Base-by-base conservation (phyloP, 441 rosid genomes). In the Adansonia rubrostipa region DNA sequence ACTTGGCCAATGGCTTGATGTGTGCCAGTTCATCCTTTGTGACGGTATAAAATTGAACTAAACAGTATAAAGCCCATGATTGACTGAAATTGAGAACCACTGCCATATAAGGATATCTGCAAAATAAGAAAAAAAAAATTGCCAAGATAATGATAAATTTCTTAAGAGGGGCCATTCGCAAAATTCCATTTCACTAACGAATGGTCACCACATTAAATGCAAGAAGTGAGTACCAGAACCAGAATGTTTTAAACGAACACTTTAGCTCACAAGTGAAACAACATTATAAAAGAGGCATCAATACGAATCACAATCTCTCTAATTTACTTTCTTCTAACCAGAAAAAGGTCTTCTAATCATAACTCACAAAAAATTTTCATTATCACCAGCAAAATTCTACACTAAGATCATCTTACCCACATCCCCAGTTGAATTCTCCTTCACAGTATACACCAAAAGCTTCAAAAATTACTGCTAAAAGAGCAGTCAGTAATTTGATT, bases 31-130 rank as follows among this genome's bases (percentile, higher is more conserved):
- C 98, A 61, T 93, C 97, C 82, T 97, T 92, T 47, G 95, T 92
- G 73, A 86, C 97, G 71, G 92, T 78, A 81, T 97, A 97, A 81
- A 97, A 95, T 85, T 92, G 99, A 86, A 97, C 94, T 81, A 97
- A 88, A 82, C 98, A 93, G 87, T 94, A 94, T 79, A 97, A 85
- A 82, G 99, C 99, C 99, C 99, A 97, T 19, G 98, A 92, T 81
- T 97, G 99, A 81, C 99, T 97, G 85, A 97, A 95, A 86, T 97
- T 93, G 77, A 97, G 91, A 83, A 93, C 88, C 82, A 97, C 98
- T 9, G 99, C 99, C 81, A 97, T 87, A 79, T 97, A 97, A 80
- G 93, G 94, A 81, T 97, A 97, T 92, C 99, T 97, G 81, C 84
- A 88, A 85, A 81, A 78, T 58, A 70, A 80, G 33, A 45, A 66